Conservation (phyloP, 768 basidiomycete genomes). For the Russula griseocarnosa region DNA sequence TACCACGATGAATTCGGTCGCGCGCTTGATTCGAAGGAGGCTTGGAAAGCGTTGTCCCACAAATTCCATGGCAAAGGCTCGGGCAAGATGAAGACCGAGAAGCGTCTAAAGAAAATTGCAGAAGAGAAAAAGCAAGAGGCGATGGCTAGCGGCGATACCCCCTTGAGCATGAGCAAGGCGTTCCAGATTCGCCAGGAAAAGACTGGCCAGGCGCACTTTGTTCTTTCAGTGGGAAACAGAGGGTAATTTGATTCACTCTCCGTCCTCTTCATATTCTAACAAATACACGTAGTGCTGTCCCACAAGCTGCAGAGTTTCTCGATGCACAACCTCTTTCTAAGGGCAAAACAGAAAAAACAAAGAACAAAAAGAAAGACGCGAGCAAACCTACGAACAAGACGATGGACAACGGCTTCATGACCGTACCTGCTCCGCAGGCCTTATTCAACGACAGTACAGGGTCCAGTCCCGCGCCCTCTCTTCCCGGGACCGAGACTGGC, state of each 20-base stretch:
- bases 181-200: conserved; percentile 93
- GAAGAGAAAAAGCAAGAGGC: conserved; percentile 93
- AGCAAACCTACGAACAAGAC: conserved; percentile 49
- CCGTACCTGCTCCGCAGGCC: conserved; percentile 54
- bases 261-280: conserved; percentile 17
- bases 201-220: conserved; percentile 94
- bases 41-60: conserved; percentile 97
- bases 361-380: conserved; percentile 72
- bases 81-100: conserved; percentile 96
- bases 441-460: conserved; percentile 38
- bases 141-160: conserved; percentile 94
- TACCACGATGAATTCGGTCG: conserved; percentile 97
- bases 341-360: conserved; percentile 77
- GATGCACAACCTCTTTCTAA: conserved; percentile 78
- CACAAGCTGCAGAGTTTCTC: conserved; percentile 77
- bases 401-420: conserved; percentile 64
- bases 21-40: conserved; percentile 85
- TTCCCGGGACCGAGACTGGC: conserved; percentile 40
- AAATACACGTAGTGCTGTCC: conserved; percentile 59
- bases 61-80: conserved; percentile 98
- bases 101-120: conserved; percentile 92
- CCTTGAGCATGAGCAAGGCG: conserved; percentile 89
- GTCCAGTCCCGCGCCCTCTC: conserved; percentile 44
- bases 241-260: conserved; percentile 51
- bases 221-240: conserved; percentile 89